Evolutionary conservation across 495 filamentous ascomycete genomes (phyloP), one percentile per base, ranked within the genome.

Genomic region (Hyaloscypha variabilis): DNA sequence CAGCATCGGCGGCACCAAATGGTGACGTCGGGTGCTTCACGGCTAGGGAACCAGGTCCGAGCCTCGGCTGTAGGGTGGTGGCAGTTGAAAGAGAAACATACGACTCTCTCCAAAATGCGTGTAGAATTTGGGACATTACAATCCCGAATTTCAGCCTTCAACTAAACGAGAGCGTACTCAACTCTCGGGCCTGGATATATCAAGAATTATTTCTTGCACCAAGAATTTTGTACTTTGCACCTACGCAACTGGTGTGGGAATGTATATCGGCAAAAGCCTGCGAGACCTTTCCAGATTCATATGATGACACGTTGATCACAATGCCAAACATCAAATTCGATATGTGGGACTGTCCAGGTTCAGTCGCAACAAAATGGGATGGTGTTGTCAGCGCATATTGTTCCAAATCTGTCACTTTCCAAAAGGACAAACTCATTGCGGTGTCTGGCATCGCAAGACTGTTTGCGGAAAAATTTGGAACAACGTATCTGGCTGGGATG

Each of bases 161-260:
- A 13, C 31, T 36, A 6, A 36, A 6, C 6, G 13, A 36, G 13
- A 36, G 31, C n/a, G 31, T 36, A 6, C 31, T 36, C 11, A 11
- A 28, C 26, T 6, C 52, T 23, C 23, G 60, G 24, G 60, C 46
- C 3, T 63, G 60, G 60, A 50, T 52, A 21, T 42, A 31, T 21
- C 60, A 63, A 54, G 60, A 63, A 34, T 8, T 24, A 24, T 13
- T 63, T 28, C 49, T 63, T 19, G 42, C 60, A 14, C 60, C 60
- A 39, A 51, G 60, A 54, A 34, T 25, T 11, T 50, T 63, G 13
- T 42, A 63, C 24, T 63, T 63, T 19, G 24, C 46, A 8, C 13
- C 11, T 17, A 54, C 25, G 19, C 23, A 63, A 34, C 60, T 63
- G 10, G 21, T 63, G 19, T 63, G 49, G 29, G 49, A 53, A 23